Conservation (phyloP, 2,329 filamentous ascomycete genomes). For the Penicillium paneum region DNA sequence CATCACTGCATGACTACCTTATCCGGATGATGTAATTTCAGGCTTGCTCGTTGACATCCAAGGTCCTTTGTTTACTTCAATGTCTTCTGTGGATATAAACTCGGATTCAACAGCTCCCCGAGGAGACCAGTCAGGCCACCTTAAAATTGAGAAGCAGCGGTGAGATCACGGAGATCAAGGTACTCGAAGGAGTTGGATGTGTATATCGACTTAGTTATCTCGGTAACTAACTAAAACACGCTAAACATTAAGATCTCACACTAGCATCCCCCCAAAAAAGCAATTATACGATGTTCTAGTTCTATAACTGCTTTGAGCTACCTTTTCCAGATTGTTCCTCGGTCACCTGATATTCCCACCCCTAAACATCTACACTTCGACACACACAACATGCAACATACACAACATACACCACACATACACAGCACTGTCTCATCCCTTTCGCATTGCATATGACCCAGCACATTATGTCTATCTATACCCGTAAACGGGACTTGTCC, state of each 20-base stretch:
- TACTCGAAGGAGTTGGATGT: not conserved
- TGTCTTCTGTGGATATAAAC: not conserved
- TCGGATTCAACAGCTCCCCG: not conserved
- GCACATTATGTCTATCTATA: slow-evolving; percentile 14
- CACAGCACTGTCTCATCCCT: not conserved
- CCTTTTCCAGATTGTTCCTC: slow-evolving; percentile 1
- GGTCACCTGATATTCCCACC: slow-evolving; percentile 1
- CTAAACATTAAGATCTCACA: not conserved
- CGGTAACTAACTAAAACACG: not conserved
- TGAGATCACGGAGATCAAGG: not conserved
- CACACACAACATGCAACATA: no score
- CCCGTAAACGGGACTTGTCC: slow-evolving; percentile 38
- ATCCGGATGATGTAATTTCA: not conserved
- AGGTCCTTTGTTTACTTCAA: not conserved
- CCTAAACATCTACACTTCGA: no score
- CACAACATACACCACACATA: not conserved
- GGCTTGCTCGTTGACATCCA: not conserved
- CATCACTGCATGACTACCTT: not conserved
- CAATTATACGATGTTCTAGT: not conserved
- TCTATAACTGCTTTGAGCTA: no score
- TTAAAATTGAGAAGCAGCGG: not conserved
- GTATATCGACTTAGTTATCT: not conserved
- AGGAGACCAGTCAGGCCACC: not conserved
- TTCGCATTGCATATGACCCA: slow-evolving; percentile 1
- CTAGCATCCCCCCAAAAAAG: not conserved